These are phyloP conservation scores for Aphanomyces invadans DNA, from an alignment of 352 stramenopile genomes.

Conservation along the genomic window DNA sequence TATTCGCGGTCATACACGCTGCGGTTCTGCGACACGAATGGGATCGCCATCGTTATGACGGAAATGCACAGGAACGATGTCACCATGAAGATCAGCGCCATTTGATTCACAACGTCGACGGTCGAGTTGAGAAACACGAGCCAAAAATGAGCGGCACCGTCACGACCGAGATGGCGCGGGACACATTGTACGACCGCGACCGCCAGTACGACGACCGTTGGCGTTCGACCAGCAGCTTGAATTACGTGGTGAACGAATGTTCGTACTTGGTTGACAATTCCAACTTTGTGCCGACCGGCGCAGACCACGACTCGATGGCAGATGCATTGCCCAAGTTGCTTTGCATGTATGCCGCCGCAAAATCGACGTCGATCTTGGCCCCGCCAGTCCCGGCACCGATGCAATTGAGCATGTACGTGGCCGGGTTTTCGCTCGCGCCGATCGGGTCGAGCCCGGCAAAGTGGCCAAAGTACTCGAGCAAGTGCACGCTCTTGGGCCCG, in stretches of 20 bases:
- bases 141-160: slow-evolving; percentile 41
- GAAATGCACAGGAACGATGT: slow-evolving; percentile 68
- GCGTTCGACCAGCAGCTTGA: slow-evolving; percentile 11
- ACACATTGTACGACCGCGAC: slow-evolving; percentile 32
- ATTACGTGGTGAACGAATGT: slow-evolving; percentile 24
- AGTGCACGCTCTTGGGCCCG: slow-evolving; percentile 30
- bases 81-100: slow-evolving; percentile 77
- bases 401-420: slow-evolving; percentile 80
- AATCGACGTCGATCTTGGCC: slow-evolving; percentile 30
- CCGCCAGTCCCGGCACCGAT: slow-evolving; percentile 37
- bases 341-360: slow-evolving; percentile 34
- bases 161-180: slow-evolving; percentile 35
- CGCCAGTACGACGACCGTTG: slow-evolving; percentile 28
- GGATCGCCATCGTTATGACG: slow-evolving; percentile 55
- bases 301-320: too few species aligned
- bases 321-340: slow-evolving; percentile 26
- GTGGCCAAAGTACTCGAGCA: slow-evolving; percentile 60
- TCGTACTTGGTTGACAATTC: not conserved
- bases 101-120: slow-evolving; percentile 34
- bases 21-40: slow-evolving; percentile 60
- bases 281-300: not conserved
- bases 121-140: slow-evolving; percentile 36
- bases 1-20: slow-evolving; percentile 72
- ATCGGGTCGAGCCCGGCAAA: slow-evolving; percentile 34
- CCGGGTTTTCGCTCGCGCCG: slow-evolving; percentile 60